phyloP scores from a whole-genome alignment of 2,329 filamentous ascomycete genomes.

The Arthrobotrys megalospora region DNA sequence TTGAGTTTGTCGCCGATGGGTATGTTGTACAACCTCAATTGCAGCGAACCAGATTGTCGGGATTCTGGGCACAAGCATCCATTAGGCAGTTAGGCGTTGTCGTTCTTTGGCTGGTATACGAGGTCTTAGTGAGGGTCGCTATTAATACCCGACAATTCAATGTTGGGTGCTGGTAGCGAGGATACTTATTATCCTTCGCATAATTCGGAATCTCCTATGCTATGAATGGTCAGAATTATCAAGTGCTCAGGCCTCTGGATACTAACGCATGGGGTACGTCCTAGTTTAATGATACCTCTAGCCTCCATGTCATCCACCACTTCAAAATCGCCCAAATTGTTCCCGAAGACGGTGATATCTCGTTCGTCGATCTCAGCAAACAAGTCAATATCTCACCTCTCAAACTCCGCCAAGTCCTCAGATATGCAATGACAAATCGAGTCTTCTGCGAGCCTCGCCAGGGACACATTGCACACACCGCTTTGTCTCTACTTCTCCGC shows the following conservation, averaged over 20 bases:
- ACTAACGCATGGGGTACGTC: not conserved
- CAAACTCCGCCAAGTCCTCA: conserved; percentile 72
- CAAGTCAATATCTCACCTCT: conserved; percentile 65
- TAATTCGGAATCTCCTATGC: too few relatives aligned
- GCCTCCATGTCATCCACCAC: conserved; percentile 51
- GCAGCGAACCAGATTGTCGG: conserved; percentile 33
- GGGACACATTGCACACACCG: conserved; percentile 72
- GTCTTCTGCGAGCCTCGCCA: conserved; percentile 73
- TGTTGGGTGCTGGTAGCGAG: not conserved
- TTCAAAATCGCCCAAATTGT: conserved; percentile 46
- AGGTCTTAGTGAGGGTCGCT: not conserved
- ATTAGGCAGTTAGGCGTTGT: conserved; percentile 3
- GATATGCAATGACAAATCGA: conserved; percentile 74
- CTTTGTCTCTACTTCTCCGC: conserved; percentile 71
- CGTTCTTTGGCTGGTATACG: conserved; percentile 2
- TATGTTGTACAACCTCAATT: conserved; percentile 27
- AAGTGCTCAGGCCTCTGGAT: not conserved
- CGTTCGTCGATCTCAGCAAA: conserved; percentile 33
- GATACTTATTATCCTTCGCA: not conserved
- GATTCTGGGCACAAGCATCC: conserved; percentile 10
- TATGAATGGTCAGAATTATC: not conserved
- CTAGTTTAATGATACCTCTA: conserved; percentile 40
- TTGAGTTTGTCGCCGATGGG: conserved; percentile 22
- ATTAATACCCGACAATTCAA: not conserved
- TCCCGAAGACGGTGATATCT: conserved; percentile 41